phyloP scores from a whole-genome alignment of 2,329 filamentous ascomycete species.

The Pseudogymnoascus sp. region DNA sequence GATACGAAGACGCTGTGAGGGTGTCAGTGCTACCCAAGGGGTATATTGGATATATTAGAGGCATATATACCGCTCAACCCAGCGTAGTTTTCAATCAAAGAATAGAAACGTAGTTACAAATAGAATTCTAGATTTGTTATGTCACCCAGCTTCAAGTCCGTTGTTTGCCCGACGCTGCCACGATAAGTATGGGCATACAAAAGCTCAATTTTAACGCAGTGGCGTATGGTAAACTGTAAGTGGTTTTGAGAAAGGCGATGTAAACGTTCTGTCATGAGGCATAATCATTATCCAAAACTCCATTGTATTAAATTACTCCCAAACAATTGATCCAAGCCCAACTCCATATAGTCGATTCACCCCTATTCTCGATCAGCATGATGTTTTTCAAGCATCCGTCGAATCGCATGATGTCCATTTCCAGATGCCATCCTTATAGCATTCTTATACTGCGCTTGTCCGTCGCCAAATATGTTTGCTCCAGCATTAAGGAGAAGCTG shows the following conservation, averaged over 20 bases:
- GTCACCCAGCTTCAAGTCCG: not conserved
- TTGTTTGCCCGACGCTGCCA: not conserved
- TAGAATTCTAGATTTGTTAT: not conserved
- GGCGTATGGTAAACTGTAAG: no score
- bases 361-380: not conserved
- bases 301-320: not conserved
- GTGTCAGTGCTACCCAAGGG: not conserved
- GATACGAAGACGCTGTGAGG: slow-evolving; percentile 13
- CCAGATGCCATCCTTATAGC: not conserved
- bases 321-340: not conserved
- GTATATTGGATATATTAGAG: not conserved
- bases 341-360: not conserved
- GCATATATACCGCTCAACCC: not conserved
- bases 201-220: no score
- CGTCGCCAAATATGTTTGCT: slow-evolving; percentile 11
- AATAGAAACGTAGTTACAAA: not conserved
- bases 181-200: not conserved
- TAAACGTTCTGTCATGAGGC: not conserved
- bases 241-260: no score
- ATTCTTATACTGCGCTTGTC: not conserved
- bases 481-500: slow-evolving; percentile 24
- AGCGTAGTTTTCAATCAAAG: not conserved
- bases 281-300: not conserved
- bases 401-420: not conserved
- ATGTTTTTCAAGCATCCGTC: not conserved